Base-by-base conservation (phyloP, 768 basidiomycete genomes). In the Boletus bicolor region DNA sequence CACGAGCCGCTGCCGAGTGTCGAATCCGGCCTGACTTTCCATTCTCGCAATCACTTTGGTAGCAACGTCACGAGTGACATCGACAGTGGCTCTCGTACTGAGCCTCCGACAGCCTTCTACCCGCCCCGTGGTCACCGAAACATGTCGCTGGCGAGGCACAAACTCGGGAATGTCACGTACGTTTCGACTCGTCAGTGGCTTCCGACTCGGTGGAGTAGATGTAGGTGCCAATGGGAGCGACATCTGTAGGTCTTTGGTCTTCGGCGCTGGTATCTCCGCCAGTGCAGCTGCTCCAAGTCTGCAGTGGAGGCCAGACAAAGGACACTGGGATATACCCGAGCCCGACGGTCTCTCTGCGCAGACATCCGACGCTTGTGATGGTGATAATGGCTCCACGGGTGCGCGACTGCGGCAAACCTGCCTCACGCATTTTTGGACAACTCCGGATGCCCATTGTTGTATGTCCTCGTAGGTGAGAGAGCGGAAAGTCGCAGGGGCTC, bases 301-400 rank as follows among this genome's bases (percentile, higher is more conserved):
- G 55, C 60, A 60, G 19, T 68, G 67, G n/a, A 69, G 50, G 14
- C 63, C 67, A 58, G 65, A 53, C 34, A 68, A 42, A 12, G 66
- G 66, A 37, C 66, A 68, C 14, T 51, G 62, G 2, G 66, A 69
- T 35, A 44, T 51, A 11, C 60, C 63, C 1, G 53, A 53, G 15
- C 65, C 54, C 5, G 49, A 60, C n/a, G 66, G 66, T 38, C 57
- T 69, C 54, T 68, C 66, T 19, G 66, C 68, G 17, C 66, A 68
- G 30, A 67, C 45, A 19, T 68, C 66, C 45, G 66, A 68, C 4
- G 43, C 59, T 21, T 68, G 67, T 28, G 68, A 69, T 7, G 66
- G 68, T 26, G 66, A 69, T 1, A 11, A 51, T 43, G 63, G 67
- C n/a, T 57, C 51, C 24, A 35, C 44, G 0, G 34, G 26, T n/a